Percentiles rank a stretch among this genome's conserved stretches.
These are phyloP conservation scores for Raphanus sativus DNA, from an alignment of 345 rosid species.

Conservation along the genomic window DNA sequence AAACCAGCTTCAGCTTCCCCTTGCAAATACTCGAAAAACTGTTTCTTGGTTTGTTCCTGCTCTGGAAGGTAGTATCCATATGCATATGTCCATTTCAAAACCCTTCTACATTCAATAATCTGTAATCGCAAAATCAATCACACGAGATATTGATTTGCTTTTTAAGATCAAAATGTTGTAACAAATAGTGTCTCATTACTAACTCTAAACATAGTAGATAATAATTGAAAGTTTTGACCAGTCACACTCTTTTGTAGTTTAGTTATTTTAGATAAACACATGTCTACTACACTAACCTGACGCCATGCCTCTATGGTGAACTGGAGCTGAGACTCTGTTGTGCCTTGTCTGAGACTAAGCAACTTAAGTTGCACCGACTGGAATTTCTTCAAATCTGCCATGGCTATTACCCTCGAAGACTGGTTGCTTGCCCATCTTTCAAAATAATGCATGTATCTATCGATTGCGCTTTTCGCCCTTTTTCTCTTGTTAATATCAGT, in stretches of 20 bases:
- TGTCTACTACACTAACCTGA: not conserved
- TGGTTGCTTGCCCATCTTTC: constrained; percentile 31
- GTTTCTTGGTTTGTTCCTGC: not conserved
- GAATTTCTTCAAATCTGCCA: constrained; percentile 16
- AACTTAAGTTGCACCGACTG: not conserved
- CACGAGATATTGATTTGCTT: not conserved
- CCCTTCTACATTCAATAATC: not conserved
- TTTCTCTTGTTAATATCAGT: not conserved
- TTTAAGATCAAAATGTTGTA: not conserved
- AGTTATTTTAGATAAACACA: too few relatives aligned
- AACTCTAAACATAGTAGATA: not conserved
- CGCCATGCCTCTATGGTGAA: not conserved
- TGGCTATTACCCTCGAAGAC: constrained; percentile 17
- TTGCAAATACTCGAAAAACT: not conserved
- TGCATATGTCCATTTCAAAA: not conserved
- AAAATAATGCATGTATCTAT: constrained; percentile 27
- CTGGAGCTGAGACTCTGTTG: not conserved
- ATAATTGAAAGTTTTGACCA: not conserved
- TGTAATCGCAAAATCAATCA: not conserved
- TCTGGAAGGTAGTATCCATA: not conserved
- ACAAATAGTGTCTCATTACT: not conserved
- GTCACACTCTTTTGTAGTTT: too few relatives aligned
- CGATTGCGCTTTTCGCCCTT: not conserved
- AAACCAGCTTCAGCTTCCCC: not conserved
- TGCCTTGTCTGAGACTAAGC: not conserved